Evolutionary conservation across 2,329 filamentous ascomycete genomes (phyloP).

Genomic region (Epichloe amarillans): DNA sequence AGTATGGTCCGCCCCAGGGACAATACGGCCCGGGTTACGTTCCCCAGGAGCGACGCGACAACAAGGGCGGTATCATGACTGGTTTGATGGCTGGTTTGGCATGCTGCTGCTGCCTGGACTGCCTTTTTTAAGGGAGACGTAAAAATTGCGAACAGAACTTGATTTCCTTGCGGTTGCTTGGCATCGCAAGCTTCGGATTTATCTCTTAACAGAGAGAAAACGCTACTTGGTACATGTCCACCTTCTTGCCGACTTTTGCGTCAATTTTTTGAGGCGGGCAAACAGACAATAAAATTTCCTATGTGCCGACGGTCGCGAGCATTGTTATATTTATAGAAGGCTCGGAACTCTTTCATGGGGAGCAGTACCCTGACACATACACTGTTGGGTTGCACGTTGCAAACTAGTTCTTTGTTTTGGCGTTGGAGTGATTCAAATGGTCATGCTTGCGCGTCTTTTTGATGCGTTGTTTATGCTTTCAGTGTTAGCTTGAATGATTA

Average conservation of each 20-base stretch:
- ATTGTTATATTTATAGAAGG: background rate
- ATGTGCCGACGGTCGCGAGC: background rate
- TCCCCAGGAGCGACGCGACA: conserved; percentile 20
- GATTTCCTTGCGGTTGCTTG: background rate
- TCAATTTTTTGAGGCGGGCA: background rate
- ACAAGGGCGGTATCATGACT: conserved; percentile 25
- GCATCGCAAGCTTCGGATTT: background rate
- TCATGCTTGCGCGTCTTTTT: background rate
- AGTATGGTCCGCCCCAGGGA: conserved; percentile 15
- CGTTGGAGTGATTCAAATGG: background rate
- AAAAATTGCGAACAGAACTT: background rate
- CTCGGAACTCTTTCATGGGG: background rate
- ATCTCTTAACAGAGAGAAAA: background rate
- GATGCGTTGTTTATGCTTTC: background rate
- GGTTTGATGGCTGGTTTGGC: conserved; percentile 37
- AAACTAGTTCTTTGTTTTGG: background rate
- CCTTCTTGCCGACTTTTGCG: background rate
- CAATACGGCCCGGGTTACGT: conserved; percentile 22
- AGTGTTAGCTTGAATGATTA: background rate
- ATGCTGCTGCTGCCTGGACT: conserved; percentile 46
- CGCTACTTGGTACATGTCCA: background rate
- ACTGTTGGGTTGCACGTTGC: background rate
- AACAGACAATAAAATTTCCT: background rate
- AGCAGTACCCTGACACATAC: no score
- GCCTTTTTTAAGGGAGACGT: conserved; percentile 30